Conservation (phyloP, 495 filamentous ascomycete genomes). For the Tuber magnatum region DNA sequence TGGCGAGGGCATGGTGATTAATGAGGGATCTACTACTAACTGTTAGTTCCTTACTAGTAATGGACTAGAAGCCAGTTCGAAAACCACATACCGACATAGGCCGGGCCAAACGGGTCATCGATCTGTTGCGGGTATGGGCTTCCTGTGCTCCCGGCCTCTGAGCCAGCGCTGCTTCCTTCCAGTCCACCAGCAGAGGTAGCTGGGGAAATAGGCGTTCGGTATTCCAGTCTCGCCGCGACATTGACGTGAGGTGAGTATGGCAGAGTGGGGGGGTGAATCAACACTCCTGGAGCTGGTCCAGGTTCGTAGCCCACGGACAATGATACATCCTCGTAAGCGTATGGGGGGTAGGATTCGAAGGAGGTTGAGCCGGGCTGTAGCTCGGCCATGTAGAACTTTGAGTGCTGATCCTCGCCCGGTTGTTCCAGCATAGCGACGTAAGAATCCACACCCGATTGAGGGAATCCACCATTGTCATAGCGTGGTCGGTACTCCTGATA, state of each 20-base stretch:
- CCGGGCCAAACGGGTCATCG: constrained; percentile 22
- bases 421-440: constrained; percentile 34
- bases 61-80: not conserved
- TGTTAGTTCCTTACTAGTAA: constrained; percentile 11
- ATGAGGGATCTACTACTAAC: constrained; percentile 31
- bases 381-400: constrained; percentile 36
- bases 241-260: constrained; percentile 15
- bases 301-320: not conserved
- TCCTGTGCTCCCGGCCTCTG: constrained; percentile 35
- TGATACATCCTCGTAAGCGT: not conserved
- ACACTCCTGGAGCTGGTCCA: constrained; percentile 31
- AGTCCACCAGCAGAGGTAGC: constrained; percentile 37
- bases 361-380: constrained; percentile 21
- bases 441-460: constrained; percentile 8
- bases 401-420: constrained; percentile 21
- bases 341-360: constrained; percentile 23
- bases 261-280: constrained; percentile 35
- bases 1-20: constrained; percentile 36
- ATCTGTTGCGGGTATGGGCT: constrained; percentile 29
- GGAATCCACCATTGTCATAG: not conserved
- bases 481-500: constrained; percentile 26
- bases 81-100: constrained; percentile 30
- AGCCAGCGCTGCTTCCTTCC: constrained; percentile 34
- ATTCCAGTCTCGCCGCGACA: constrained; percentile 15
- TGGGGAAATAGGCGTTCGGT: constrained; percentile 34